Base-by-base conservation (phyloP, 768 basidiomycete genomes). In the Mycena crocata region DNA sequence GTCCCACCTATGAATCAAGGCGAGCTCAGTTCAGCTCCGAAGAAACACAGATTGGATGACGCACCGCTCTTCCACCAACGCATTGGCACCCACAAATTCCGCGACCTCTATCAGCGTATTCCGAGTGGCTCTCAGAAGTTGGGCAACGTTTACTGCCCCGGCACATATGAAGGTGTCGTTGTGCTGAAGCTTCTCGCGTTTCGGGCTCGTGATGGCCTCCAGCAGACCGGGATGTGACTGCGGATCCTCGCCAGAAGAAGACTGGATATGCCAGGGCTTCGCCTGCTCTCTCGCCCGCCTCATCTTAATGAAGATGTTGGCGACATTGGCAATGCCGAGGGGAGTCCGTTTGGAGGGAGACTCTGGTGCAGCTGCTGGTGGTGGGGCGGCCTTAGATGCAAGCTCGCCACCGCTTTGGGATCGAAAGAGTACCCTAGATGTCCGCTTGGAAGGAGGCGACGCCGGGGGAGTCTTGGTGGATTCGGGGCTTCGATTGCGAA, bases 41-140 rank as follows among this genome's bases (percentile, higher is more conserved):
- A 44, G 45, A 55, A 63, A 35, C 48, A 1, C 24, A 26, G 55
- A 55, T 55, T 34, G 48, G 32, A 35, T 1, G 31, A 87, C 91
- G 49, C 73, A 93, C 92, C 85, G 82, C 73, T 93, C 92, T 44
- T 93, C 87, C 3, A 89, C 84, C 58, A 93, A 82, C 1, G 86
- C 87, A 70, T 89, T 89, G 5, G 84, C 88, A 19, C 87, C 89
- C 23, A 85, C 68, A 12, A 73, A 68, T 57, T 81, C 78, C 19
- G 87, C 87, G 59, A 81, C 79, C 64, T 87, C 84, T 56, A 89
- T 71, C 60, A 92, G 74, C 44, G 79, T 77, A 3, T 79, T 76
- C 50, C 90, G 83, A 31, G 88, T 85, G 6, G 83, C 85, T 15
- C 89, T 79, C 52, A 93, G 78, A 17, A 93, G 81, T 59, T 84